Base-by-base conservation (phyloP, 164 flowering plant species). In the Kalanchoe fedtschenkoi region DNA sequence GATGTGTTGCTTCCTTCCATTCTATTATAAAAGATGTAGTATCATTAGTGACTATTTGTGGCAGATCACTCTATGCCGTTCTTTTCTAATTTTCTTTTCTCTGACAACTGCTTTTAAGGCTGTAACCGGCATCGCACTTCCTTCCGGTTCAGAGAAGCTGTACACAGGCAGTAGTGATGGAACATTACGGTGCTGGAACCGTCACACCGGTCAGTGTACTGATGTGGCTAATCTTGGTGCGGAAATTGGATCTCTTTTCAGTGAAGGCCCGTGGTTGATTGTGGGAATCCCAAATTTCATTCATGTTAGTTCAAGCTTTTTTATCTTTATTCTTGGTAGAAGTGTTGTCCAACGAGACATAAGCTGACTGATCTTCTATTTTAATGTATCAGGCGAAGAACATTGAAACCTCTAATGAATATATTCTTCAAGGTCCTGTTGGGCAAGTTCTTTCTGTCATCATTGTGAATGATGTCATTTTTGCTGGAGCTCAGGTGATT, bases 201-300 rank as follows among this genome's bases (percentile, higher is more conserved):
- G 75, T 55, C 57, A 62, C 56, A 67, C 71, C 58, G 75, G 75
- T 38, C 69, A 75, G 70, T 70, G 75, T 58, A 46, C 38, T 33
- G 53, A 58, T 54, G 65, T 53, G 41, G 21, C 70, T 6, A 62
- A 66, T 22, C 44, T 65, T n/a, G 78, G 68, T 61, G 68, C 37
- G 28, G 73, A 69, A 60, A 63, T 72, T 21, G 76, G 77, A 6
- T 75, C 70, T 37, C 43, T 80, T 22, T 53, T 74, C 3, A 57
- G 70, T 64, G 76, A 74, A 62, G 80, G 80, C 34, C 70, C 72
- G 6, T 78, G 84, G 80, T 34, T 81, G 22, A 71, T 81, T 66
- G 68, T 68, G 8, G 84, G 84, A 21, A 17, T 73, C 60, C 68
- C 66, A 9, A 71, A 76, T 71, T 58, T 60, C 60, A 62, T 81